Base-by-base conservation (phyloP, 768 basidiomycete species). In the Tylopilus balloui region DNA sequence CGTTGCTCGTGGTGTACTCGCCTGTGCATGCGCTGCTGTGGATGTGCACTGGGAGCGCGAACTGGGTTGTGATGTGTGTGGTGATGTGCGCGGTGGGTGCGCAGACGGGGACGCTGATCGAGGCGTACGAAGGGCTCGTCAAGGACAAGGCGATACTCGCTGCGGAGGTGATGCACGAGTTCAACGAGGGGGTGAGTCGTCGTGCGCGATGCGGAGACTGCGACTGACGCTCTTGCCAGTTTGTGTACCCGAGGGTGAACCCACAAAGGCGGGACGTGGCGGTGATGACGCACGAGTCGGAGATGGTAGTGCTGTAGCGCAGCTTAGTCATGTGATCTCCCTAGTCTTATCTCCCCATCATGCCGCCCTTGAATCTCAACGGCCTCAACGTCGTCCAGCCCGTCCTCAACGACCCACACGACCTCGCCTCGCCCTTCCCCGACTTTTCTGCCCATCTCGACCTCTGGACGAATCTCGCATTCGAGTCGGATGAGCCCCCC, bases 201-300 rank as follows among this genome's bases (percentile, higher is more conserved):
- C 27, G 2, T 17, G 15, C 51, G 29, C 45, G 14, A 39, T 11
- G 41, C 2, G 1, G 15, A 43, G 57, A 38, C 55, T 6, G 6
- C n/a, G 12, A 29, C 19, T 23, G 35, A 4, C 15, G n/a, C 28
- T 3, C 12, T 2, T 34, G 14, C 7, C 48, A 92, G 88, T 92
- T 89, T 62, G 90, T 92, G 3, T 80, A 86, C 57, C 91, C 90
- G n/a, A 79, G 83, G 52, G 66, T 89, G 52, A 84, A 87, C 58
- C 85, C 85, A 7, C 73, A 92, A 19, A 79, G 86, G 25, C 79
- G 74, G 50, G 90, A 92, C 55, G 88, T 80, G 1, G 82, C 84
- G 4, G 85, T 89, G 23, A 90, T 89, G 88, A 92, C 90, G 3
- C 83, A 90, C 64, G 76, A 92, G 60, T 79, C 86, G 1, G 90